Evolutionary conservation across 257 asterid genomes (phyloP).

Genomic region (Rehmannia glutinosa): DNA sequence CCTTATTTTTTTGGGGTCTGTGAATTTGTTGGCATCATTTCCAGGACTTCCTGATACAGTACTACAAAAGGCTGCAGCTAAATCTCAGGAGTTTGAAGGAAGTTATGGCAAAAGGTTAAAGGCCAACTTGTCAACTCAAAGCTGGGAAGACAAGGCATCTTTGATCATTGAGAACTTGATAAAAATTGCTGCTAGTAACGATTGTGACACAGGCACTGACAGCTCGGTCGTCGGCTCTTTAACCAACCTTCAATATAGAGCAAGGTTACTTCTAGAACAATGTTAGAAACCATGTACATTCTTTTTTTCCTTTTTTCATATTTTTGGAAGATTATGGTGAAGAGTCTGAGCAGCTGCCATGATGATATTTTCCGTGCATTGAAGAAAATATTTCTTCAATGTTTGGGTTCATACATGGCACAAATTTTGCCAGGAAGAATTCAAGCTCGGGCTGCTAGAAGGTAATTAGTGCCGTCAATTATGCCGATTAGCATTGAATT

Average conservation of each 20-base stretch:
- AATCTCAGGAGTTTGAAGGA: slow-evolving; percentile 71
- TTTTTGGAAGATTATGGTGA: too few relatives aligned
- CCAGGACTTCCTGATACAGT: slow-evolving; percentile 86
- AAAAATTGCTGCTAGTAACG: slow-evolving; percentile 22
- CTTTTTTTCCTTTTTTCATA: too few relatives aligned
- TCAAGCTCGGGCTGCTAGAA: background rate
- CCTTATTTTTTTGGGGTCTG: too few relatives aligned
- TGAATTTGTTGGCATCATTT: slow-evolving; percentile 17
- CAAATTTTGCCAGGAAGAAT: slow-evolving; percentile 4
- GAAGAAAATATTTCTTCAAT: background rate
- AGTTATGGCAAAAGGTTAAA: slow-evolving; percentile 40
- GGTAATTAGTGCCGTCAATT: background rate
- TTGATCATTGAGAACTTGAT: slow-evolving; percentile 34
- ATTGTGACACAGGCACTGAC: slow-evolving; percentile 9
- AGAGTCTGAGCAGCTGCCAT: background rate
- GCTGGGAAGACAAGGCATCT: slow-evolving; percentile 43
- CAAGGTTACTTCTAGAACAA: slow-evolving; percentile 51
- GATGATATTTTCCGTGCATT: background rate
- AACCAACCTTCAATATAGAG: slow-evolving; percentile 49
- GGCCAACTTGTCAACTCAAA: slow-evolving; percentile 8
- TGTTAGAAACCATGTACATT: slow-evolving; percentile 11
- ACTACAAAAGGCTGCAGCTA: slow-evolving; percentile 65
- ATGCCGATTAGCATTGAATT: background rate
- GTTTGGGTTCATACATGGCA: too few relatives aligned
- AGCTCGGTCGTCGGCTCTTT: slow-evolving; percentile 25